Base-by-base conservation (phyloP, 352 stramenopile genomes). In the Globisporangium cylindrosporum region DNA sequence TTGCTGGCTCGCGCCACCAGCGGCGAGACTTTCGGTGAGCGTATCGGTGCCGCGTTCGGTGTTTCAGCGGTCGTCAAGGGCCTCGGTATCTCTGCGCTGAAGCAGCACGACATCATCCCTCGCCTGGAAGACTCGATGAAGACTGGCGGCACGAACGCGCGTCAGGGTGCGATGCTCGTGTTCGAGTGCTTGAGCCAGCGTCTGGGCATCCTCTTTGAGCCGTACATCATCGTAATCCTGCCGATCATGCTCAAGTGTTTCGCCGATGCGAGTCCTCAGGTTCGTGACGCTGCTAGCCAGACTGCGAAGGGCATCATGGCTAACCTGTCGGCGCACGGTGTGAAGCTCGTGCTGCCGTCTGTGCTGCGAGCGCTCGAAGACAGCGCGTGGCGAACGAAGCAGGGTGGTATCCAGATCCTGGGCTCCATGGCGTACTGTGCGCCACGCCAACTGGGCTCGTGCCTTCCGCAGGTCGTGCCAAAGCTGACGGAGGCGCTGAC, bases 31-130 rank as follows among this genome's bases (percentile, higher is more conserved):
- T 97, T 96, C 46, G 88, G 87, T n/a, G 85, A 93, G 61, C 87
- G 91, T 51, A 95, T 90, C 73, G 98, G 98, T 53, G 97, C 96
- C 46, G 98, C 98, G 1, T 98, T 98, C 59, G 98, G 98, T 66
- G 89, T 99, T 59, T 98, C 97, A 27, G 97, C 97, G 41, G 90
- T 98, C n/a, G 92, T 99, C 1, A 99, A 99, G 84, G 98, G 98
- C 5, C 94, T 99, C 72, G 98, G 98, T 68, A 99, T 99, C 69
- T 95, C 95, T 49, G 88, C 93, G 46, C 80, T 99, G 12, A 99
- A 99, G 77, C 96, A 99, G 67, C 97, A 98, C 74, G 86, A 97
- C 55, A 88, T 99, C 68, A 98, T 99, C 49, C 91, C 90, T 76
- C 96, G 79, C 36, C 76, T 96, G 18, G 89, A 96, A 55, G 87